Conservation (phyloP, 2,329 filamentous ascomycete genomes). For the Pyricularia grisea region DNA sequence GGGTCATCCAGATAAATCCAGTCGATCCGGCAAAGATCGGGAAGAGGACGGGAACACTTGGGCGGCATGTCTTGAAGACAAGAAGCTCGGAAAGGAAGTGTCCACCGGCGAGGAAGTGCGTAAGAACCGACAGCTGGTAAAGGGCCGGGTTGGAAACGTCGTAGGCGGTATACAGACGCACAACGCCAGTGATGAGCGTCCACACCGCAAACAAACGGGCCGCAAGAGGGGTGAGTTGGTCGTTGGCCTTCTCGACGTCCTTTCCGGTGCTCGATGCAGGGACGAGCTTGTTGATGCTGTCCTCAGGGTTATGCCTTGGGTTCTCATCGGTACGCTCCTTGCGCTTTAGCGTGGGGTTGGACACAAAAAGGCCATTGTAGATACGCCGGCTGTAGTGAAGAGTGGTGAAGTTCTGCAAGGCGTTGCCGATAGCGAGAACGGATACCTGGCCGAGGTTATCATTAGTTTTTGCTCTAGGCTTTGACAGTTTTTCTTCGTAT, state of each 20-base stretch:
- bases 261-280: slow-evolving; percentile 31
- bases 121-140: slow-evolving; percentile 76
- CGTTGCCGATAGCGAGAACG: slow-evolving; percentile 74
- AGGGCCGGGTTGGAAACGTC: slow-evolving; percentile 62
- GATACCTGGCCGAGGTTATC: slow-evolving; percentile 51
- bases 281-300: slow-evolving; percentile 42
- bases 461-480: background rate
- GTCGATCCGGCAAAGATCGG: slow-evolving; percentile 38
- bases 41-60: slow-evolving; percentile 46
- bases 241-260: slow-evolving; percentile 33
- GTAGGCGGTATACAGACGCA: slow-evolving; percentile 78
- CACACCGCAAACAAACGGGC: slow-evolving; percentile 80
- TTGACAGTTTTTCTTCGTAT: too few relatives aligned
- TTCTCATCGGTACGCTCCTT: slow-evolving; percentile 22
- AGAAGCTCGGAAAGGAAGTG: slow-evolving; percentile 79
- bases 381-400: slow-evolving; percentile 77
- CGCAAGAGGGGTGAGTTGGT: slow-evolving; percentile 65
- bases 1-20: slow-evolving; percentile 49
- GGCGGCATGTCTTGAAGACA: slow-evolving; percentile 65
- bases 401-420: slow-evolving; percentile 72
- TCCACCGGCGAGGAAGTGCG: slow-evolving; percentile 65
- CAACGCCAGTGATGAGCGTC: slow-evolving; percentile 68
- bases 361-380: slow-evolving; percentile 60
- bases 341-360: slow-evolving; percentile 34
- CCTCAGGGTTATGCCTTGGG: slow-evolving; percentile 33